Evolutionary conservation across 805 yeast genomes (phyloP), one percentile per base, ranked within the genome.

Genomic region (Pichia heedii): DNA sequence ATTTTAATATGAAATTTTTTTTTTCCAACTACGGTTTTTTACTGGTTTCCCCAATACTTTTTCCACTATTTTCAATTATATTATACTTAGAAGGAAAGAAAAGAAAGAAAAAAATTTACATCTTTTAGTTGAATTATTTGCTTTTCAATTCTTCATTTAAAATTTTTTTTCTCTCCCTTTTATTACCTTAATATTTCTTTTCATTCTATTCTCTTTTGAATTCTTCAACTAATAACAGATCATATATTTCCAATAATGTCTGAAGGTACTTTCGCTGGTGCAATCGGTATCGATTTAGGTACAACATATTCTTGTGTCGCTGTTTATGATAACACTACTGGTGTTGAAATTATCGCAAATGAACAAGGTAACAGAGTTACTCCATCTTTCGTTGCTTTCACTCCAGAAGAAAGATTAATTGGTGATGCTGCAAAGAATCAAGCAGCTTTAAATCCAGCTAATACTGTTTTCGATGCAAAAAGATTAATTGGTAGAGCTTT

Each of bases 191-290:
- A 18, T 21, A 11, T 20, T 12, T n/a, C 12, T 33, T 9, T 29
- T 29, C 11, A 8, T 29, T 10, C 32, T 20, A 6, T 20, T 11
- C 20, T 19, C 5, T n/a, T 33, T 33, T 33, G 6, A 3, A 13
- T 20, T 20, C 24, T 33, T 36, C 4, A 22, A 30, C 29, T 30
- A n/a, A 9, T 13, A 13, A 22, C 20, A 22, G 9, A 22, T 7
- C 27, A 34, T 15, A 15, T 20, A 34, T 15, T 16, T 33, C 26
- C 37, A 9, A 36, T 22, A 71, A 82, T 82, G 89, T 85, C 89
- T 82, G 96, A 88, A 79, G 96, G 96, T 83, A 93, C 88, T 76
- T 88, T 84, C 83, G 93, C 89, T 81, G 97, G 97, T 84, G 93
- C 93, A 73, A 84, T 87, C 69, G 98, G 98, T 83, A 90, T 90